Base-by-base conservation (phyloP, 495 filamentous ascomycete genomes). In the Penicillium cinerascens region DNA sequence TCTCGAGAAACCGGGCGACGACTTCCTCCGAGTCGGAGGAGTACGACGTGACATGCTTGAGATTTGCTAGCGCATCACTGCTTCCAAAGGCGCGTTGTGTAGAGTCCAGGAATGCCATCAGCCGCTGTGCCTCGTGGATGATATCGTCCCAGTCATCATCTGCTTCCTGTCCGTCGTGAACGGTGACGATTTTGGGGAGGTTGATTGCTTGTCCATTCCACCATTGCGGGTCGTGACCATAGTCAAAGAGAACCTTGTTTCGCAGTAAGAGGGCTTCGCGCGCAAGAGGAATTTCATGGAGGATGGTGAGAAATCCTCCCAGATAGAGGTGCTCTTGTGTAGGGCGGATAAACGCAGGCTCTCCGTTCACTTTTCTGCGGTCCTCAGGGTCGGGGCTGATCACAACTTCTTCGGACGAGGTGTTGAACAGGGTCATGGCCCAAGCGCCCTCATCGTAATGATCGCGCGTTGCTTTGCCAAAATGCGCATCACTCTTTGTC, bases 1-100 rank as follows among this genome's bases (percentile, higher is more conserved):
- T 54, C 55, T 75, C 71, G 16, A 72, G 43, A 36, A 75, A 76
- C 23, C 59, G 66, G 22, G 67, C 51, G 15, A 71, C 51, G 8
- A 52, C 48, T 39, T 67, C 65, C 51, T 72, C 63, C 1, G 65
- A 63, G 42, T 67, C 65, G 27, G 70, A 66, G 9, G 71, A 54
- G 16, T 54, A 44, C 22, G 67, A 51, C 25, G 59, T 54, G 29
- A 85, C 63, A 18, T 64, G 52, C 38, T 67, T 68, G 17, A 86
- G 53, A 39, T 67, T 69, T 21, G 73, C 69, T 29, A 89, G 64
- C 11, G 69, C 69, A 57, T 92, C 88, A 15, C 77, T 77, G 48
- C 87, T 89, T 6, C 87, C 92, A 66, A 95, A 97, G n/a, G 85
- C 81, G 38, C 92, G 83, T 6, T 85, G 78, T 11, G 91, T 89